Base-by-base conservation (phyloP, 345 rosid genomes). In the Camelina laxa region DNA sequence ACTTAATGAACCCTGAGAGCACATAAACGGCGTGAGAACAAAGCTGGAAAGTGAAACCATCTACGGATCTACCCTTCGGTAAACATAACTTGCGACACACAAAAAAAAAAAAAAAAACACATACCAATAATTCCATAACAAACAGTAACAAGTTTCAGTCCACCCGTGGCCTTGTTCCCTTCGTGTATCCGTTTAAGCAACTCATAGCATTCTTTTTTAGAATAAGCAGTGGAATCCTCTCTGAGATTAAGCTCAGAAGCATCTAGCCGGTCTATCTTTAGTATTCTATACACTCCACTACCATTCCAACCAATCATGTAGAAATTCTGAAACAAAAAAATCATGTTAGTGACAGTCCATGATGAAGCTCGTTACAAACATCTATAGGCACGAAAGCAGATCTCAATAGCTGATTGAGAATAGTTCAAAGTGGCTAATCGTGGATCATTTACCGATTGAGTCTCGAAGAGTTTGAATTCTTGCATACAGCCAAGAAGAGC, bases 81-180 rank as follows among this genome's bases (percentile, higher is more conserved):
- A 67, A 51, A 39, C 44, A 48, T 13, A 56, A 15, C 21, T 16
- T 15, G 57, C 71, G 20, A 44, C 9, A 66, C n/a, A n/a, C n/a
- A n/a, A n/a, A n/a, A n/a, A 24, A 24, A 24, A 24, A 24, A 27
- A 27, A 27, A 27, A 69, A 59, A 24, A 38, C 56, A 84, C 93
- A 64, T 75, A 96, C 99, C 99, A 75, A 92, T 81, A 65, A 96
- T 89, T 71, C 99, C 99, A 76, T 90, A 96, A 79, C 97, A 96
- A 68, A 85, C 79, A 13, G 98, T 85, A 15, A 96, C 89, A 58
- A 92, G 87, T 77, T 86, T 89, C 13, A 96, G 85, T 41, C 99
- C 99, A 24, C 99, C 99, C 0, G 98, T 96, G 4, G 92, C 78
- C 67, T 70, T 85, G 84, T 96, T 96, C 58, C 99, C 99, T 82